A percentile compares a stretch with the other conserved stretches of the same genome.
Evolutionary conservation across 768 basidiomycete genomes (phyloP).

Genomic region (Albatrellus ellisii): DNA sequence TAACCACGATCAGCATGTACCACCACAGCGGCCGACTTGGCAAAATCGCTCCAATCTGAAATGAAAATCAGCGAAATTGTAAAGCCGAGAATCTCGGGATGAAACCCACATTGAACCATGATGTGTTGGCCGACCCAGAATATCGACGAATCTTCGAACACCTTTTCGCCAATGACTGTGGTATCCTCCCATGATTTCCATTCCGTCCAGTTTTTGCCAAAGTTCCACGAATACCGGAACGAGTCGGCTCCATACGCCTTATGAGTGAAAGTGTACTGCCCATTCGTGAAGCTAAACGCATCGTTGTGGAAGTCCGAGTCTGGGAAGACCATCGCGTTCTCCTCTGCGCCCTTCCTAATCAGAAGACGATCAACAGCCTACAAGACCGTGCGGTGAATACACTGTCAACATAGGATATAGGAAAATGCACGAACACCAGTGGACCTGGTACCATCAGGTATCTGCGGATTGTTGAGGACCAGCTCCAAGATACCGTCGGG

Average conservation of each 20-base stretch:
- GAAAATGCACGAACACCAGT: slow-evolving; percentile 39
- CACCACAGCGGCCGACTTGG: slow-evolving; percentile 47
- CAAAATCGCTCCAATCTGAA: slow-evolving; percentile 66
- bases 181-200: slow-evolving; percentile 74
- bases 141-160: slow-evolving; percentile 32
- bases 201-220: slow-evolving; percentile 69
- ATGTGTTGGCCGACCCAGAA: slow-evolving; percentile 83
- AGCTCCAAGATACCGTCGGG: slow-evolving; percentile 78
- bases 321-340: slow-evolving; percentile 84
- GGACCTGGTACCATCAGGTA: slow-evolving; percentile 25
- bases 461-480: slow-evolving; percentile 42
- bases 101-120: slow-evolving; percentile 69
- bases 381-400: too few species aligned
- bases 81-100: background rate
- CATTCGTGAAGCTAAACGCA: slow-evolving; percentile 43
- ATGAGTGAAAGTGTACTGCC: slow-evolving; percentile 68
- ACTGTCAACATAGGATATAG: background rate
- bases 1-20: slow-evolving; percentile 69
- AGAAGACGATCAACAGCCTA: slow-evolving; percentile 67
- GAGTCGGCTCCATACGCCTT: slow-evolving; percentile 76
- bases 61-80: background rate
- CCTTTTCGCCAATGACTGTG: slow-evolving; percentile 44
- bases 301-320: slow-evolving; percentile 60
- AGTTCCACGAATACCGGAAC: slow-evolving; percentile 82
- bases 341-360: slow-evolving; percentile 59